Conservation (phyloP, 768 basidiomycete genomes). For the Suillus brevipes region DNA sequence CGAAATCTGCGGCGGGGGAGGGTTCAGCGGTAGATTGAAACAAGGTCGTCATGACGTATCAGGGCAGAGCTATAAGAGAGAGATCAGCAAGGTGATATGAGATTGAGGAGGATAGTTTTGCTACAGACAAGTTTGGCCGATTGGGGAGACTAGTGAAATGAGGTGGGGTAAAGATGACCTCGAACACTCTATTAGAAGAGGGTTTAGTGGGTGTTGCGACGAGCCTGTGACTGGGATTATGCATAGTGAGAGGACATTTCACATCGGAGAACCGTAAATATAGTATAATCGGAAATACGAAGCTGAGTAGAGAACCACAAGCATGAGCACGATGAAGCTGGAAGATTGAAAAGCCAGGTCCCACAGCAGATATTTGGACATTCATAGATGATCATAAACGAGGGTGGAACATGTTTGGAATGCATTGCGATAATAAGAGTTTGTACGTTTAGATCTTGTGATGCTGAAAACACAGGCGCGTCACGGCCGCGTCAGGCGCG, state of each 20-base stretch:
- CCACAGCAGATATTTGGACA: too few relatives aligned
- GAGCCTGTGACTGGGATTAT: slow-evolving; percentile 41
- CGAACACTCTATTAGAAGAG: slow-evolving; percentile 19
- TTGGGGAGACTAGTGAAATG: slow-evolving; percentile 13
- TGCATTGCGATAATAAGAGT: neutral
- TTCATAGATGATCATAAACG: too few relatives aligned
- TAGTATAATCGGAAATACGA: slow-evolving; percentile 17
- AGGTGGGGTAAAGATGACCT: slow-evolving; percentile 13
- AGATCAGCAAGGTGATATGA: neutral
- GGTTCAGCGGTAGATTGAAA: slow-evolving; percentile 18
- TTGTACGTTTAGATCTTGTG: too few relatives aligned
- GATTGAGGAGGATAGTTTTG: slow-evolving; percentile 8
- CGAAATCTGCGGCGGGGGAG: slow-evolving; percentile 29
- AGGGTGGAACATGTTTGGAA: too few relatives aligned
- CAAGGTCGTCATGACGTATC: slow-evolving; percentile 26
- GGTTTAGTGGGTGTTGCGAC: slow-evolving; percentile 20
- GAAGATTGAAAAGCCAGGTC: neutral
- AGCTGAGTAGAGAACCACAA: slow-evolving; percentile 9
- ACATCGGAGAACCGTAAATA: slow-evolving; percentile 36
- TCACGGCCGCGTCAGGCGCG: too few relatives aligned
- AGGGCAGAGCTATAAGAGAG: neutral
- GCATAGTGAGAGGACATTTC: slow-evolving; percentile 63
- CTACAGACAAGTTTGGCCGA: neutral
- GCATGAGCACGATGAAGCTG: slow-evolving; percentile 18
- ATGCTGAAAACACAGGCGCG: slow-evolving; percentile 11